phyloP scores from a whole-genome alignment of 2,329 filamentous ascomycete genomes.

The Colletotrichum costaricense region DNA sequence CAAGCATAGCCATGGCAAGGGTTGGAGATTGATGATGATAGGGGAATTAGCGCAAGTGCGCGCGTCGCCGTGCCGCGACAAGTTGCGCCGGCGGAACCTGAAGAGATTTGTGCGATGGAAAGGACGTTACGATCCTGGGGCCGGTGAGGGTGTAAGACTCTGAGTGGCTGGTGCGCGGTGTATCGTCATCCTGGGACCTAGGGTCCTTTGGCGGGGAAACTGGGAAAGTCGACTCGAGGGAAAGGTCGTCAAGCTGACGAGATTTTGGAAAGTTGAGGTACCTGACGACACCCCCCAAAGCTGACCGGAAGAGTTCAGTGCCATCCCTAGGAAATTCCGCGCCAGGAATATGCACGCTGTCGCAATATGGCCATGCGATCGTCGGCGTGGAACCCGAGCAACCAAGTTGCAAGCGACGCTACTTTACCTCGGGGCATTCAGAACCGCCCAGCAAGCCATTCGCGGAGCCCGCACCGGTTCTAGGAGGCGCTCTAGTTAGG shows the following conservation, averaged over 20 bases:
- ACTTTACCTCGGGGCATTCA: conserved; percentile 21
- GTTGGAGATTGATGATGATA: conserved; percentile 6
- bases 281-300: conserved; percentile 1
- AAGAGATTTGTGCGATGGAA: conserved; percentile 12
- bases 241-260: conserved; percentile 5
- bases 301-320: conserved; percentile 13
- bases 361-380: conserved; percentile 31
- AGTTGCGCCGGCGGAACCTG: neutral
- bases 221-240: neutral
- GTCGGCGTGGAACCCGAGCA: conserved; percentile 26
- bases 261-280: conserved; percentile 12
- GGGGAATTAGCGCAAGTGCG: conserved; percentile 13
- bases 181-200: conserved; percentile 2
- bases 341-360: conserved; percentile 34
- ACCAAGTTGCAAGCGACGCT: conserved; percentile 22
- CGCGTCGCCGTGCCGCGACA: neutral
- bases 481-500: neutral
- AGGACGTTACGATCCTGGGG: conserved; percentile 8
- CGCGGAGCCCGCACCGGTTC: conserved; percentile 13
- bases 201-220: conserved; percentile 14
- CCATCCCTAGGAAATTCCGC: neutral
- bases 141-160: conserved; percentile 4
- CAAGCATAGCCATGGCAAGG: conserved; percentile 29
- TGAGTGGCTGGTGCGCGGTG: conserved; percentile 26
- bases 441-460: conserved; percentile 9